Base-by-base conservation (phyloP, 345 rosid genomes). In the Erodium maritimum region DNA sequence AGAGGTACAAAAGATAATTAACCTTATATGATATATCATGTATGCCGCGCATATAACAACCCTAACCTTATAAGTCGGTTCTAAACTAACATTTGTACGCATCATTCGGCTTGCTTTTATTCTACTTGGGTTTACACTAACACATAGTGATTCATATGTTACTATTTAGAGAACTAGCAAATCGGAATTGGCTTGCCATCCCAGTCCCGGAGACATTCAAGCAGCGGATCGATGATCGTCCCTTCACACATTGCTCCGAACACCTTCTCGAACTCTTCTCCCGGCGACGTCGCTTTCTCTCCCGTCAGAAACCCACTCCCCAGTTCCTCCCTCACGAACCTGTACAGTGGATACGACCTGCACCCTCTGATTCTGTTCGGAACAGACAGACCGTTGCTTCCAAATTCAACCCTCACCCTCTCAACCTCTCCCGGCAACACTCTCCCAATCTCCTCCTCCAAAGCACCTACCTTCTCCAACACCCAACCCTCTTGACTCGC, bases 171-270 rank as follows among this genome's bases (percentile, higher is more conserved):
- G 34, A 52, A 42, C 54, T 23, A 56, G 50, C 34, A 24, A 23
- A 59, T 59, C 16, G 62, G 54, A 18, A 59, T 21, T 16, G 54
- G 62, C 0, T 10, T 46, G n/a, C 54, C 62, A 59, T 59, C 54
- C 62, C 54, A 48, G 21, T 59, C 54, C 19, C n/a, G 45, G 11
- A 59, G 62, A 48, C 62, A 59, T 48, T 48, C 37, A 48, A 59
- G 62, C 50, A 46, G 54, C 17, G 62, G 62, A 48, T 59, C 62
- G 18, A 59, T 23, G 12, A 59, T 13, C 62, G 21, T 59, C 17
- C 54, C 62, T 59, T 33, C 23, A 25, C 57, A 61, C 12, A 23
- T 51, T 17, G 54, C 19, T 5, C 10, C 4, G 21, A 51, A 51
- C 10, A 51, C 54, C 54, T 29, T 29, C 0, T 29, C 37, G 37